phyloP scores from a whole-genome alignment of 176 grass and related monocot species.

The Poa pratensis region DNA sequence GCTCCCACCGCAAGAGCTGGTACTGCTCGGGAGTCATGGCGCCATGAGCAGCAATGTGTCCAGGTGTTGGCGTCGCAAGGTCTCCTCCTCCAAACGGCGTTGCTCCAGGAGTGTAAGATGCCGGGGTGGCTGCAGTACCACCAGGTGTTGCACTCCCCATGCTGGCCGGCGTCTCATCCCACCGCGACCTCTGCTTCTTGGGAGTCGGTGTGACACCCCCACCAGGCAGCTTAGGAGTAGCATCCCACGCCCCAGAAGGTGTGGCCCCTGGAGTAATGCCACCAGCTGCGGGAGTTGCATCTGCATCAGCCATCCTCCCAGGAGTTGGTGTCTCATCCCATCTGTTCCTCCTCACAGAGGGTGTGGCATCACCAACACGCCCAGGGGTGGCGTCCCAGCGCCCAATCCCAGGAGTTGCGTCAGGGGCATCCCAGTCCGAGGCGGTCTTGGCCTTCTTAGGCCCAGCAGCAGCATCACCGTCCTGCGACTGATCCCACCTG shows the following conservation, averaged over 20 bases:
- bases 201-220: constrained; percentile 88
- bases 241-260: constrained; percentile 91
- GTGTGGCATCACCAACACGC: constrained; percentile 77
- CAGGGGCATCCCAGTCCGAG: constrained; percentile 93
- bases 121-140: constrained; percentile 37
- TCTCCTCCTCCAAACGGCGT: constrained; percentile 84
- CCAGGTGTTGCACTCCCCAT: constrained; percentile 74
- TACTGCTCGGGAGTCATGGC: constrained; percentile 91
- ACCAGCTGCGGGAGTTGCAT: constrained; percentile 83
- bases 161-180: constrained; percentile 90
- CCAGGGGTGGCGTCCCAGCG: constrained; percentile 84
- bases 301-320: constrained; percentile 85
- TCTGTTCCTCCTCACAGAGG: constrained; percentile 76
- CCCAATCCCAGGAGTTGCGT: constrained; percentile 76
- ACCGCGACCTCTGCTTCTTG: constrained; percentile 91
- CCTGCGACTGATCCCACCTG: constrained; percentile 94
- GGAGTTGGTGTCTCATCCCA: constrained; percentile 98
- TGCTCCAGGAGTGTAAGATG: constrained; percentile 53
- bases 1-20: constrained; percentile 88
- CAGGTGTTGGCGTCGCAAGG: constrained; percentile 60
- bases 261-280: constrained; percentile 76
- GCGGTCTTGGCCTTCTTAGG: constrained; percentile 70
- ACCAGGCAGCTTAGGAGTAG: constrained; percentile 83
- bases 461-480: constrained; percentile 51
- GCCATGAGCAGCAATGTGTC: constrained; percentile 55